Conservation (phyloP, 495 filamentous ascomycete species). For the Aspergillus saccharolyticus region DNA sequence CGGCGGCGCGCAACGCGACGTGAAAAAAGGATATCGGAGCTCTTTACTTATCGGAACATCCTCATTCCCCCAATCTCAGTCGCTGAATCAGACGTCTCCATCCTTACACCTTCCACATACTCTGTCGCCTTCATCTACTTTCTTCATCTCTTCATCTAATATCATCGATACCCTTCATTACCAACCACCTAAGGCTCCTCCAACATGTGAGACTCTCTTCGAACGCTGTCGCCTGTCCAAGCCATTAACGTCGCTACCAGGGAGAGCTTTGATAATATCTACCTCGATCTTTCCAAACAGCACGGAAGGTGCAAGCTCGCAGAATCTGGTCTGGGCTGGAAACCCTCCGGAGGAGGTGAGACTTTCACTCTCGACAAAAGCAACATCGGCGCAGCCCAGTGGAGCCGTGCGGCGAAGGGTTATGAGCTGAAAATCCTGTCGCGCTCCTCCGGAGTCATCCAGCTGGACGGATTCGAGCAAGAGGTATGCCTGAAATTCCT, state of each 20-base stretch:
- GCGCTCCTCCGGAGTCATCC: constrained; percentile 76
- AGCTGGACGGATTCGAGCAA: constrained; percentile 90
- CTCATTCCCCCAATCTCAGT: not conserved
- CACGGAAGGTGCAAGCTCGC: constrained; percentile 89
- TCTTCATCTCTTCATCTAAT: not conserved
- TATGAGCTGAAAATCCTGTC: constrained; percentile 89
- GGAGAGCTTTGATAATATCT: constrained; percentile 96
- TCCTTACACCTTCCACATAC: not conserved
- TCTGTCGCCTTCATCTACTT: not conserved
- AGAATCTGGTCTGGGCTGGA: constrained; percentile 91
- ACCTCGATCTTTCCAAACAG: constrained; percentile 87
- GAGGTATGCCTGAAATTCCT: constrained; percentile 58
- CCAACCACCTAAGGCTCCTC: constrained; percentile 24
- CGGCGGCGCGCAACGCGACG: constrained; percentile 32
- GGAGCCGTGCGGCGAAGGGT: constrained; percentile 89
- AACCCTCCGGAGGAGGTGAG: constrained; percentile 77
- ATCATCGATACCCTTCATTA: constrained; percentile 1
- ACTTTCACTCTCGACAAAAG: constrained; percentile 83
- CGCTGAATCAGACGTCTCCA: constrained; percentile 1
- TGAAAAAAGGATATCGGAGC: constrained; percentile 19
- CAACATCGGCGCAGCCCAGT: constrained; percentile 81
- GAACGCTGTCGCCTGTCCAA: constrained; percentile 5
- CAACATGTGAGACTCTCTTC: constrained; percentile 34
- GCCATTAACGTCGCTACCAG: constrained; percentile 34
- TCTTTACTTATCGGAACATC: constrained; percentile 4